phyloP scores from a whole-genome alignment of 2,329 filamentous ascomycete species.

The Ceratocystis diversiconidia region DNA sequence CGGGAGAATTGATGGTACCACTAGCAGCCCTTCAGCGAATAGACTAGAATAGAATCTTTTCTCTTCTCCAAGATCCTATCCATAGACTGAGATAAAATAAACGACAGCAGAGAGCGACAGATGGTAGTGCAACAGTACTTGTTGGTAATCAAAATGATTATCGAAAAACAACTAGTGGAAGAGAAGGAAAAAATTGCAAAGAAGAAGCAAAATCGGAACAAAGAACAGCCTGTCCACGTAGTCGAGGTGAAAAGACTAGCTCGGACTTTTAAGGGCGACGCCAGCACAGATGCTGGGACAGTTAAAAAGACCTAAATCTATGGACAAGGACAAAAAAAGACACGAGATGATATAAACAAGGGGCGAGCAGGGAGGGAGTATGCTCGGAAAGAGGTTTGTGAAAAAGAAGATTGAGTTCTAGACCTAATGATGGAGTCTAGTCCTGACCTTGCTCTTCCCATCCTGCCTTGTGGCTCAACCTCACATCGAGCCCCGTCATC shows the following conservation, averaged over 20 bases:
- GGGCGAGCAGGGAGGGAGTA: not conserved
- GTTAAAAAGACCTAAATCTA: not conserved
- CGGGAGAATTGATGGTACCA: not conserved
- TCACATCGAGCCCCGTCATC: not conserved
- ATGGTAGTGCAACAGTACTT: no score
- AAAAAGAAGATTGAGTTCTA: not conserved
- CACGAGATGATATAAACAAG: not conserved
- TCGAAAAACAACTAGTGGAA: not conserved
- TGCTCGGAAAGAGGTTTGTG: not conserved
- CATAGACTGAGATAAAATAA: not conserved
- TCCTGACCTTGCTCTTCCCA: not conserved
- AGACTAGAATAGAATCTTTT: not conserved
- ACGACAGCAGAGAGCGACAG: not conserved
- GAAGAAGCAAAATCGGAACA: not conserved
- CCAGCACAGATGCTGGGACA: not conserved
- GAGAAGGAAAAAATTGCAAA: not conserved
- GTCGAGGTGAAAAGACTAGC: not conserved
- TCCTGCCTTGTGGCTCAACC: not conserved
- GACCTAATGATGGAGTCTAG: not conserved
- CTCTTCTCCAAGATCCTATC: not conserved
- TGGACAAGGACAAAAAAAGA: not conserved
- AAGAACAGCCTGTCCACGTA: conserved; percentile 1
- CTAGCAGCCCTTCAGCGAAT: not conserved
- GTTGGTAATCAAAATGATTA: no score
- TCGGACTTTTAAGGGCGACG: not conserved